A percentile compares a stretch with the other conserved stretches of the same genome.
phyloP scores from a whole-genome alignment of 495 filamentous ascomycete genomes.

The Aspergillus steynii region DNA sequence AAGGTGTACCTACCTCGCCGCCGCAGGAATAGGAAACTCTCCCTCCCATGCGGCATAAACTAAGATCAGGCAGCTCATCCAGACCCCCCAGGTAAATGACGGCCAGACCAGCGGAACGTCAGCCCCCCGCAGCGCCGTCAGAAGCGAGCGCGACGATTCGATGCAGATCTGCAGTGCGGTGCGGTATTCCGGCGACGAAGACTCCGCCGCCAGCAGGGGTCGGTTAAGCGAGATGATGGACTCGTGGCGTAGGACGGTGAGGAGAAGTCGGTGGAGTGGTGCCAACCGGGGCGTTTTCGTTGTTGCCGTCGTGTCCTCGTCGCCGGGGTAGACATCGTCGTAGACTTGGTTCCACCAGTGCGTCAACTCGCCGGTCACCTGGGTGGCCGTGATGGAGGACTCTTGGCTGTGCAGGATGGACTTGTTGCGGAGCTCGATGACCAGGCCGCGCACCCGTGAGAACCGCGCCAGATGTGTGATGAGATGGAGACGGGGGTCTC shows the following conservation, averaged over 20 bases:
- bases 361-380: slow-evolving; percentile 39
- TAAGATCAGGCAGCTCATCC: slow-evolving; percentile 51
- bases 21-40: slow-evolving; percentile 30
- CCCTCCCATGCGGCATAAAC: slow-evolving; percentile 47
- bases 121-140: slow-evolving; percentile 29
- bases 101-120: slow-evolving; percentile 41
- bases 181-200: slow-evolving; percentile 38
- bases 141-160: slow-evolving; percentile 41
- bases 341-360: slow-evolving; percentile 52
- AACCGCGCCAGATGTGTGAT: slow-evolving; percentile 43
- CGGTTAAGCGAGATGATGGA: slow-evolving; percentile 49
- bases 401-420: slow-evolving; percentile 42
- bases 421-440: slow-evolving; percentile 49
- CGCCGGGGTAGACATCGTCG: slow-evolving; percentile 39
- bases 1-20: slow-evolving; percentile 17
- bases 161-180: slow-evolving; percentile 48
- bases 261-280: slow-evolving; percentile 38
- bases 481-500: slow-evolving; percentile 31
- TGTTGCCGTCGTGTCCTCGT: slow-evolving; percentile 17
- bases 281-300: slow-evolving; percentile 9
- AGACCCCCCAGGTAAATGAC: slow-evolving; percentile 50
- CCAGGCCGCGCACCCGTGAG: slow-evolving; percentile 41
- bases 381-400: slow-evolving; percentile 32
- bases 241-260: slow-evolving; percentile 42
- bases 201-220: slow-evolving; percentile 39